Percentiles rank a stretch among this genome's conserved stretches.
Evolutionary conservation across 2,329 filamentous ascomycete genomes (phyloP).

Genomic region (Talaromyces albobiverticillius): DNA sequence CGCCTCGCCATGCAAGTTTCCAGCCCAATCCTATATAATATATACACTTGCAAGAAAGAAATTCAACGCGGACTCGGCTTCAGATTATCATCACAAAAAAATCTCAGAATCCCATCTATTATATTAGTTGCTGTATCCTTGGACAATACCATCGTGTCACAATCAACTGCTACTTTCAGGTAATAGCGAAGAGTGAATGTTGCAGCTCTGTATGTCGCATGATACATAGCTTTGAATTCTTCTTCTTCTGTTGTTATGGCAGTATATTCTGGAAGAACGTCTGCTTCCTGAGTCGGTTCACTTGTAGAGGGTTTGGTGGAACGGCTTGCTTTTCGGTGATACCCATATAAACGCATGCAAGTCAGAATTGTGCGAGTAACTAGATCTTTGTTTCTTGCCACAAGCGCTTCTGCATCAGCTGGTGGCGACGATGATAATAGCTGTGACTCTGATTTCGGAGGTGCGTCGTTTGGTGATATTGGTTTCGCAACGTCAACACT

Average conservation of each 20-base stretch:
- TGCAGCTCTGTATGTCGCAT: constrained; percentile 42
- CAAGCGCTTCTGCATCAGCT: constrained; percentile 27
- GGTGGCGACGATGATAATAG: constrained; percentile 14
- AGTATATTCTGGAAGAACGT: not conserved
- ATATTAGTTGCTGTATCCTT: constrained; percentile 40
- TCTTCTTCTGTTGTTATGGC: constrained; percentile 25
- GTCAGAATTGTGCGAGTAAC: constrained; percentile 43
- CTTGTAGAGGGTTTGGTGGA: constrained; percentile 20
- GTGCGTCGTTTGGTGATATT: constrained; percentile 12
- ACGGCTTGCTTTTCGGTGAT: constrained; percentile 31
- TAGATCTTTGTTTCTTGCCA: constrained; percentile 38
- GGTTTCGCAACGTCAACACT: not conserved
- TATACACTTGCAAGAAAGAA: no score
- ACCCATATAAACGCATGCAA: constrained; percentile 44
- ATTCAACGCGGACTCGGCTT: not conserved
- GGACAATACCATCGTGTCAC: constrained; percentile 24
- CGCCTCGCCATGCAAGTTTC: not conserved
- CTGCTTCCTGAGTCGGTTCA: not conserved
- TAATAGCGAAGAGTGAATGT: constrained; percentile 42
- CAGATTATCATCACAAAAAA: constrained; percentile 39
- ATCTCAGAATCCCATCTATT: constrained; percentile 39
- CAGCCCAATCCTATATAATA: not conserved
- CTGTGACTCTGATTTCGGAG: constrained; percentile 13
- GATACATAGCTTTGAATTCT: constrained; percentile 44
- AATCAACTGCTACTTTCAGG: constrained; percentile 24